These are phyloP conservation scores for Acrocalymma vagum DNA, from an alignment of 2,329 filamentous ascomycete species.

Conservation along the genomic window DNA sequence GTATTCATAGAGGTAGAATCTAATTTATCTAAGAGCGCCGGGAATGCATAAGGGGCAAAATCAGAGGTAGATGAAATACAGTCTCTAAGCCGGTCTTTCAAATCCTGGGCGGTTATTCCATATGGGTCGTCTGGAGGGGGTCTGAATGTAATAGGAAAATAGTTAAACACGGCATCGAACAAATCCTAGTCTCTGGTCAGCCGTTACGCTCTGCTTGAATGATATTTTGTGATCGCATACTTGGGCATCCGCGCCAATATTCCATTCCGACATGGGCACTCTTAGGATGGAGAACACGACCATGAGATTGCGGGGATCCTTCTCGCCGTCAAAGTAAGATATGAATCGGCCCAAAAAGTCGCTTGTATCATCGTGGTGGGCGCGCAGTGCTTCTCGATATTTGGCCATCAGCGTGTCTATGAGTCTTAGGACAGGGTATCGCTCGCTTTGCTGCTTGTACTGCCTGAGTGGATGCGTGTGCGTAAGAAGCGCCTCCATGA, in stretches of 20 bases:
- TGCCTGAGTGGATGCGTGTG: conserved; percentile 67
- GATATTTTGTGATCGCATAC: conserved; percentile 43
- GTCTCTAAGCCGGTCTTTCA: conserved; percentile 70
- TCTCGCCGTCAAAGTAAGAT: conserved; percentile 72
- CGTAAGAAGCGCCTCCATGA: conserved; percentile 59
- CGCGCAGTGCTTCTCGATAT: conserved; percentile 54
- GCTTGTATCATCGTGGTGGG: conserved; percentile 60
- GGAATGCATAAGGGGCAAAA: conserved; percentile 73
- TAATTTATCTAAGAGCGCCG: conserved; percentile 73
- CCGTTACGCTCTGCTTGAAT: neutral
- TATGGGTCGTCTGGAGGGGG: conserved; percentile 75
- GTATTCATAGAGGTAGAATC: conserved; percentile 75
- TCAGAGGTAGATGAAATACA: conserved; percentile 69
- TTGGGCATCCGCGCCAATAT: conserved; percentile 67
- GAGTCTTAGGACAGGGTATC: conserved; percentile 69
- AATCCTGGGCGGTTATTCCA: conserved; percentile 72
- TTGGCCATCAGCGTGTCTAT: conserved; percentile 69
- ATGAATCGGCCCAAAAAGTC: conserved; percentile 69
- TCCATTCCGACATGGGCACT: conserved; percentile 74
- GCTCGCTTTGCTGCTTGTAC: conserved; percentile 67
- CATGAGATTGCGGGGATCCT: conserved; percentile 75
- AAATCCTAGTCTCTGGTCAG: conserved; percentile 50
- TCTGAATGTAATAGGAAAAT: conserved; percentile 76
- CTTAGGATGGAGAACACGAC: conserved; percentile 73
- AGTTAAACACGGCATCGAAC: conserved; percentile 76